A percentile compares a stretch with the other conserved stretches of the same genome.
Evolutionary conservation across 805 yeast species (phyloP).

Genomic region (Yamadazyma ubonensis): DNA sequence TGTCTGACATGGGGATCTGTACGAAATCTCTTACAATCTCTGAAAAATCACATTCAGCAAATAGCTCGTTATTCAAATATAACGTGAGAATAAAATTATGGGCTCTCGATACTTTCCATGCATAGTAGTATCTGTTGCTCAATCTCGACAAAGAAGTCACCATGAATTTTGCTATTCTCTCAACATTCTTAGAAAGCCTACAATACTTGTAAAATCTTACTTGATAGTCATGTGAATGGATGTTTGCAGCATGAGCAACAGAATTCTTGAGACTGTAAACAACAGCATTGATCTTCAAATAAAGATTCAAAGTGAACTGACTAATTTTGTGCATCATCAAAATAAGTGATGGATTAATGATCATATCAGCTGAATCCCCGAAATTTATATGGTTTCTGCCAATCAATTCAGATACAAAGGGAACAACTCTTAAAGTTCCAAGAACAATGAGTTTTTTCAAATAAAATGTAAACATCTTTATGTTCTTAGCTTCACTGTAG

Average conservation of each 20-base stretch:
- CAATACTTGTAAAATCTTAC: conserved; percentile 22
- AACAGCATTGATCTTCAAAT: conserved; percentile 23
- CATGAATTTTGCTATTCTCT: conserved; percentile 20
- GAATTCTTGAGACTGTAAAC: conserved; percentile 22
- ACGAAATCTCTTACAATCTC: conserved; percentile 12
- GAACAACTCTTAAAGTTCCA: conserved; percentile 28
- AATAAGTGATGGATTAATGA: conserved; percentile 41
- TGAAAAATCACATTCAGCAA: conserved; percentile 13
- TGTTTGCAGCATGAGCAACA: conserved; percentile 19
- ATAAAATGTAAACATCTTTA: conserved; percentile 32
- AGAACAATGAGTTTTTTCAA: conserved; percentile 29
- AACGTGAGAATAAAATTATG: conserved; percentile 41
- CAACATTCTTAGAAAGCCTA: conserved; percentile 25
- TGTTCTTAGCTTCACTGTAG: conserved; percentile 32
- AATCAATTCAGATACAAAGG: conserved; percentile 31
- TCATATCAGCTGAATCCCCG: conserved; percentile 41
- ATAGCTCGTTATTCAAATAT: conserved; percentile 29
- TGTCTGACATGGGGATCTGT: conserved; percentile 20
- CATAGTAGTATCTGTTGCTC: conserved; percentile 60
- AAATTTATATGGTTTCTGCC: conserved; percentile 34
- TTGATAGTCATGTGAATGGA: conserved; percentile 19
- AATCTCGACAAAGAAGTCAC: conserved; percentile 37
- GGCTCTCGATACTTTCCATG: conserved; percentile 67
- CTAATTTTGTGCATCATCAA: conserved; percentile 26
- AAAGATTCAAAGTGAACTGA: conserved; percentile 26